Percentiles rank a stretch among this genome's conserved stretches.
Conservation (phyloP, 306 rosid species). For the Delonix regia region DNA sequence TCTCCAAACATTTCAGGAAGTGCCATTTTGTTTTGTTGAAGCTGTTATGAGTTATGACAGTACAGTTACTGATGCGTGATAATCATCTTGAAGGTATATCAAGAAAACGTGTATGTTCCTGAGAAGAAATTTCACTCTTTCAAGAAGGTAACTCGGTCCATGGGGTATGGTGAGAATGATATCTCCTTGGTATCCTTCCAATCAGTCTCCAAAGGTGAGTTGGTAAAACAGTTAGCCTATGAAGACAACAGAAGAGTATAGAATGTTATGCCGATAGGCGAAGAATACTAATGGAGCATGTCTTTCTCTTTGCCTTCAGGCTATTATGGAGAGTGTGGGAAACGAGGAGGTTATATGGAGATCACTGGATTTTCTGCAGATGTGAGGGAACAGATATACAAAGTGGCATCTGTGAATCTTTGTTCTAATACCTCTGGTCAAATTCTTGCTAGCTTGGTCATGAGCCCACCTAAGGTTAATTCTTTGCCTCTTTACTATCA, state of each 20-base stretch:
- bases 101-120: constrained; percentile 79
- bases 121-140: constrained; percentile 88
- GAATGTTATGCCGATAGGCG: not conserved
- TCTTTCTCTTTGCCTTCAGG: constrained; percentile 52
- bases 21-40: not conserved
- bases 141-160: constrained; percentile 77
- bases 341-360: constrained; percentile 96
- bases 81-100: constrained; percentile 66
- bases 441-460: constrained; percentile 86
- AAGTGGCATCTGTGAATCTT: constrained; percentile 87
- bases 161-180: constrained; percentile 83
- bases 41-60: not conserved
- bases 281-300: constrained; percentile 7
- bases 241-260: not conserved
- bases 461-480: constrained; percentile 91
- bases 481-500: constrained; percentile 18
- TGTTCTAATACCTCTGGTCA: constrained; percentile 92
- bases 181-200: constrained; percentile 80
- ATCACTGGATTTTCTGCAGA: constrained; percentile 82
- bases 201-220: constrained; percentile 87
- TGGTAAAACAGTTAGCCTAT: constrained; percentile 6
- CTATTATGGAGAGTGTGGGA: constrained; percentile 90
- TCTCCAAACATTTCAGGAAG: not conserved
- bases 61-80: not conserved
- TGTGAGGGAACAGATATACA: constrained; percentile 86